Conservation (phyloP, 2,329 filamentous ascomycete species). For the Lanzia echinophila region DNA sequence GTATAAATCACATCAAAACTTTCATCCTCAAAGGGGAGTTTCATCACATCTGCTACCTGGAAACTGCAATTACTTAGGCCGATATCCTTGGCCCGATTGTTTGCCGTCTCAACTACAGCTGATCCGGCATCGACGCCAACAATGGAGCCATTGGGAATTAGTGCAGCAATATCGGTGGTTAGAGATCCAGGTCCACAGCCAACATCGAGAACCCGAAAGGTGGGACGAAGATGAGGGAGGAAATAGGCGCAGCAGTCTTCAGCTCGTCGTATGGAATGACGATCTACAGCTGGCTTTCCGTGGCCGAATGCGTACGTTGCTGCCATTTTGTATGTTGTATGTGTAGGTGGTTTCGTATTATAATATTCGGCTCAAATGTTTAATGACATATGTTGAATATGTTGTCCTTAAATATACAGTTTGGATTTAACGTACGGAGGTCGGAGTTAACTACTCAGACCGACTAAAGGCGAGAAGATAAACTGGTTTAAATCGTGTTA, state of each 20-base stretch:
- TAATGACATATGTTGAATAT: too few relatives aligned
- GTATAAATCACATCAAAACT: constrained; percentile 8
- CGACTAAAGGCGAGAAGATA: too few relatives aligned
- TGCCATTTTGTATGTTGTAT: background rate
- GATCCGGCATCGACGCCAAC: constrained; percentile 1
- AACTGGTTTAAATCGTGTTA: too few relatives aligned
- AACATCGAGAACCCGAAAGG: background rate
- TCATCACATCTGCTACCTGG: constrained; percentile 6
- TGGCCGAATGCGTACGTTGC: constrained; percentile 3
- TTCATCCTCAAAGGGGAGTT: constrained; percentile 1
- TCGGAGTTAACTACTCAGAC: too few relatives aligned
- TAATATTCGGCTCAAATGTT: background rate
- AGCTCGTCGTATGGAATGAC: constrained; percentile 5
- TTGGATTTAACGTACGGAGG: too few relatives aligned
- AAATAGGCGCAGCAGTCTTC: constrained; percentile 6
- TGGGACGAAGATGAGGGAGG: background rate
- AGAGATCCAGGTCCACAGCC: constrained; percentile 8
- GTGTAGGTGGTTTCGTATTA: background rate
- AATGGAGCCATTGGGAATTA: background rate
- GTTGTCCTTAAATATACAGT: too few relatives aligned
- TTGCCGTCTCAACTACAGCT: background rate
- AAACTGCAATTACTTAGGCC: constrained; percentile 1
- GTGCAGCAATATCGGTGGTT: background rate
- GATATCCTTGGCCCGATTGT: background rate
- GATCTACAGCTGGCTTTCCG: background rate